Percentiles rank a stretch among this genome's conserved stretches.
Evolutionary conservation across 2,329 filamentous ascomycete species (phyloP).

Genomic region (Fusarium tjaetaba): DNA sequence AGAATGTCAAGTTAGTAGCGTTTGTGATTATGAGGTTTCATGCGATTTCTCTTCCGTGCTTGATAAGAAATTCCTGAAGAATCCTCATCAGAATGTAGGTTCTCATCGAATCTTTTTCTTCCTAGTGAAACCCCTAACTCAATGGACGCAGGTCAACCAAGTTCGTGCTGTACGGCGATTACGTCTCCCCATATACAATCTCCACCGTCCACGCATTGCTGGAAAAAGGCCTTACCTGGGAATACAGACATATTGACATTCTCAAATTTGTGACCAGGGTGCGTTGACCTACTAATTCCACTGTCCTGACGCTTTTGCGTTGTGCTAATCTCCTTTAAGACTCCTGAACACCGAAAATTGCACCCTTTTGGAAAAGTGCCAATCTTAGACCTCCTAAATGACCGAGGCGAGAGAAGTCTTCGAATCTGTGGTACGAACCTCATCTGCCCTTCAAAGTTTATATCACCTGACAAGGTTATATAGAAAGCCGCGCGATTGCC

Average conservation of each 20-base stretch:
- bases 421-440: too few relatives aligned
- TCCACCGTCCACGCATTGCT: rapidly evolving
- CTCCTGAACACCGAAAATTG: neutral
- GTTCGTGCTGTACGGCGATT: rapidly evolving
- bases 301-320: too few relatives aligned
- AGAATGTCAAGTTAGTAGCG: too few relatives aligned
- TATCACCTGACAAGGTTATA: rapidly evolving
- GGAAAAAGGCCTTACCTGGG: neutral
- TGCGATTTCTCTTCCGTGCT: too few relatives aligned
- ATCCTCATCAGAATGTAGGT: neutral
- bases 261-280: neutral
- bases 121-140: too few relatives aligned
- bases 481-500: neutral
- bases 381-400: rapidly evolving
- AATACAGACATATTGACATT: neutral
- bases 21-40: too few relatives aligned
- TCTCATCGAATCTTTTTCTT: too few relatives aligned
- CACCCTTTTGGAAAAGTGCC: neutral
- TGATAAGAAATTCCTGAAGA: too few relatives aligned
- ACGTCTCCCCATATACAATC: neutral
- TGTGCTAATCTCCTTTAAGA: neutral
- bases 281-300: neutral
- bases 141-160: neutral
- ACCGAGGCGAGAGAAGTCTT: rapidly evolving
- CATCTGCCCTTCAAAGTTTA: rapidly evolving